Conservation (phyloP, 768 basidiomycete genomes). For the Fomitopsis pulvina region DNA sequence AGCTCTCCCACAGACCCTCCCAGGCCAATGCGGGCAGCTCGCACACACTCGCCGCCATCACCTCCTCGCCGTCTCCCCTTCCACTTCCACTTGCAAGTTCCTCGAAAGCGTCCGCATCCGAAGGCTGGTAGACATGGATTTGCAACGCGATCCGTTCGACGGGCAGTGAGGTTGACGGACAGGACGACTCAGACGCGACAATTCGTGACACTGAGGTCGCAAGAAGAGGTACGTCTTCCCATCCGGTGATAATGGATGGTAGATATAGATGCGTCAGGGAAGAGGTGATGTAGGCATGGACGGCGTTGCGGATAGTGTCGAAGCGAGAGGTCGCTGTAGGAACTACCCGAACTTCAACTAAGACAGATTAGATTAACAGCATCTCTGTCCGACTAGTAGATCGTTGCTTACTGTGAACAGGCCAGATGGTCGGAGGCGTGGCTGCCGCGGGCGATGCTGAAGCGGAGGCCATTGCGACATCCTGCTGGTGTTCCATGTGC, state of each 20-base stretch:
- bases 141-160: conserved; percentile 58
- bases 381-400: neutral
- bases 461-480: conserved; percentile 20
- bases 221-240: conserved; percentile 71
- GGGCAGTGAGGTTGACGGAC: conserved; percentile 40
- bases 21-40: conserved; percentile 77
- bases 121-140: conserved; percentile 86
- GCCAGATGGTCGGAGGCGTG: conserved; percentile 37
- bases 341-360: conserved; percentile 82
- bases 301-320: conserved; percentile 64
- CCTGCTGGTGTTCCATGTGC: conserved; percentile 18
- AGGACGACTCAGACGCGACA: conserved; percentile 61
- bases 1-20: conserved; percentile 90
- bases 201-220: conserved; percentile 72
- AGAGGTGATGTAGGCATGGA: conserved; percentile 45
- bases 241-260: conserved; percentile 68
- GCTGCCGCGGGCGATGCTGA: conserved; percentile 3
- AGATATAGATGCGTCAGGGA: conserved; percentile 64
- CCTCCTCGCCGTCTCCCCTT: conserved; percentile 58
- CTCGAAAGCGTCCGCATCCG: conserved; percentile 57
- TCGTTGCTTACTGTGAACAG: conserved; percentile 50
- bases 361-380: neutral
- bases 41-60: conserved; percentile 85
- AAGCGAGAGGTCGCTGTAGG: conserved; percentile 63
- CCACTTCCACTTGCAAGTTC: conserved; percentile 57